phyloP scores from a whole-genome alignment of 1,139 yeast genomes.

The Suhomyces guaymorum region DNA sequence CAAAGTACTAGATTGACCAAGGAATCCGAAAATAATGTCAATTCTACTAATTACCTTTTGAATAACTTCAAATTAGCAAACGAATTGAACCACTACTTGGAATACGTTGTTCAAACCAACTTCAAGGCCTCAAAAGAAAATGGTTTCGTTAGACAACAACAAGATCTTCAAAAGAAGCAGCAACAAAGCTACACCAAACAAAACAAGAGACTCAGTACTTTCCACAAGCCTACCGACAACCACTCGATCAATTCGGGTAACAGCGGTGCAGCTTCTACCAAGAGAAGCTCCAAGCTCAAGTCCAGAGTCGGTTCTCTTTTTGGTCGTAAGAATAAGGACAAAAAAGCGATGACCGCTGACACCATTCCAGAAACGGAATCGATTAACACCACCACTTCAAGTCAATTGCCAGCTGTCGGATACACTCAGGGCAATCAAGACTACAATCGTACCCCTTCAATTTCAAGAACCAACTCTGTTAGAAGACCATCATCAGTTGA shows the following conservation, averaged over 20 bases:
- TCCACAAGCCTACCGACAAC: slow-evolving; percentile 15
- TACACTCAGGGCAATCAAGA: slow-evolving; percentile 8
- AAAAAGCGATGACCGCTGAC: slow-evolving; percentile 16
- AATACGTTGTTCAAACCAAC: slow-evolving; percentile 32
- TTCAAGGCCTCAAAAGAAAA: slow-evolving; percentile 21
- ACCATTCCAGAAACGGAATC: slow-evolving; percentile 41
- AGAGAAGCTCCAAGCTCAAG: slow-evolving; percentile 50
- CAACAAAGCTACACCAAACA: slow-evolving; percentile 10
- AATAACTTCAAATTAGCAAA: slow-evolving; percentile 39
- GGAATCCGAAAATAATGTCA: slow-evolving; percentile 58
- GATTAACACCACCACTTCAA: slow-evolving; percentile 21
- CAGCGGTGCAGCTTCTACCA: slow-evolving; percentile 5
- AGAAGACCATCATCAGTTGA: slow-evolving; percentile 11
- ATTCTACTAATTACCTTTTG: slow-evolving; percentile 64
- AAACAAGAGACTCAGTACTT: slow-evolving; percentile 17
- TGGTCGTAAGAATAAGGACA: slow-evolving; percentile 54
- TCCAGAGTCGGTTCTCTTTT: slow-evolving; percentile 86
- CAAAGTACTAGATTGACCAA: slow-evolving; percentile 48
- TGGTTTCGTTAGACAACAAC: slow-evolving; percentile 18
- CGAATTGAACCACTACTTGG: slow-evolving; percentile 43
- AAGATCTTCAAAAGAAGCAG: slow-evolving; percentile 15
- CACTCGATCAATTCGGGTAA: slow-evolving; percentile 16
- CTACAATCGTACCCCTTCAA: slow-evolving; percentile 3
- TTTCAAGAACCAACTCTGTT: slow-evolving; percentile 15
- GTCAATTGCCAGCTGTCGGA: slow-evolving; percentile 12